phyloP scores from a whole-genome alignment of 352 stramenopile species.

The Globisporangium middletonii region DNA sequence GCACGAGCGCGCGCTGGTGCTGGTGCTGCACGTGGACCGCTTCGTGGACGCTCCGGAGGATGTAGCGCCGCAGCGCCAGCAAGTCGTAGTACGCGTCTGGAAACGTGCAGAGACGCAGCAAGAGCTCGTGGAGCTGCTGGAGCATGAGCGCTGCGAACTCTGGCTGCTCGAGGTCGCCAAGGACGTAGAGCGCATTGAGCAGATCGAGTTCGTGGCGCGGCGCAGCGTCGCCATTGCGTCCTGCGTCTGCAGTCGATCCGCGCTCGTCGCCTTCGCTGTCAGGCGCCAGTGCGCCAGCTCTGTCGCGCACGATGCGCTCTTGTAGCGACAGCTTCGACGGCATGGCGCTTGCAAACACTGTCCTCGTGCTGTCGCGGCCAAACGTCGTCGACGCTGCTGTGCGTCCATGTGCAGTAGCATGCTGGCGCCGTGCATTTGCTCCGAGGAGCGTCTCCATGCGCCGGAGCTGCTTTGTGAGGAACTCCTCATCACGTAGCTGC shows the following conservation, averaged over 20 bases:
- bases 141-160: slow-evolving; percentile 37
- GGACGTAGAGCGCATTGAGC: slow-evolving; percentile 39
- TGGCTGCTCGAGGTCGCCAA: slow-evolving; percentile 41
- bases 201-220: slow-evolving; percentile 28
- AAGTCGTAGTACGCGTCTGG: slow-evolving; percentile 53
- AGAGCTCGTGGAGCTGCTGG: slow-evolving; percentile 36
- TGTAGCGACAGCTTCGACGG: slow-evolving; percentile 8
- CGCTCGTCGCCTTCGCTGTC: slow-evolving; percentile 17
- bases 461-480: slow-evolving; percentile 58
- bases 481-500: slow-evolving; percentile 61
- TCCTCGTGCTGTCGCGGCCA: not conserved
- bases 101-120: slow-evolving; percentile 34
- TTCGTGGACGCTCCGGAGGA: slow-evolving; percentile 56
- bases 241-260: not conserved
- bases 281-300: slow-evolving; percentile 13
- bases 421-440: slow-evolving; percentile 16
- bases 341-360: slow-evolving; percentile 13
- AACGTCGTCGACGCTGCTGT: not conserved
- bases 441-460: slow-evolving; percentile 43
- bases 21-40: slow-evolving; percentile 39
- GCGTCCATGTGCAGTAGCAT: not conserved
- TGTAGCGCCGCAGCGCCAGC: slow-evolving; percentile 40
- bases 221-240: not conserved
- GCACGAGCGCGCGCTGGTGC: slow-evolving; percentile 22
- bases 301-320: slow-evolving; percentile 11